Evolutionary conservation across 2,329 filamentous ascomycete species (phyloP).

Genomic region (Elsinoe fawcettii): DNA sequence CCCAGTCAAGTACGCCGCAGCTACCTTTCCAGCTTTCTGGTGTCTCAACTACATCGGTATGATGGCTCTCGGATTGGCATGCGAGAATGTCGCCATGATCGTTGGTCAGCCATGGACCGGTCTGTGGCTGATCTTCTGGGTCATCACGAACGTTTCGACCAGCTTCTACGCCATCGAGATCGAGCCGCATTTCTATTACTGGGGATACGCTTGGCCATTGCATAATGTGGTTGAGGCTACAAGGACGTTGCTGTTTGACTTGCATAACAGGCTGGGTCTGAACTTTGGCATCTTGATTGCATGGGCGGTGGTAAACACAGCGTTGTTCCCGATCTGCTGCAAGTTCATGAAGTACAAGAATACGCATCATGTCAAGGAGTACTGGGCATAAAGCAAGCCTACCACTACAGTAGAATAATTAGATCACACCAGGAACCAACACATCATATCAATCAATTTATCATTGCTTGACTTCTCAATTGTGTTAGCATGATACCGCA

Average conservation of each 20-base stretch:
- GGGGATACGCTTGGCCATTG: slow-evolving; percentile 58
- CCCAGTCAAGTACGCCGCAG: slow-evolving; percentile 49
- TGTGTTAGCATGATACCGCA: too few relatives aligned
- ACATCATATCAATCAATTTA: too few relatives aligned
- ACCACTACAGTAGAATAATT: background rate
- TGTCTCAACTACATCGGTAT: slow-evolving; percentile 52
- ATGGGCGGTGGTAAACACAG: slow-evolving; percentile 48
- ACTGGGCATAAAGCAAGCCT: slow-evolving; percentile 20
- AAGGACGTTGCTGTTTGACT: slow-evolving; percentile 54
- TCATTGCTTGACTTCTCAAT: too few relatives aligned
- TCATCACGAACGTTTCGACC: slow-evolving; percentile 57
- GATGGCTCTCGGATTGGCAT: slow-evolving; percentile 54
- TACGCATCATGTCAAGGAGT: slow-evolving; percentile 27
- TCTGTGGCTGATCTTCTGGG: slow-evolving; percentile 55
- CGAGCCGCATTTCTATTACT: slow-evolving; percentile 51
- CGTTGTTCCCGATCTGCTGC: slow-evolving; percentile 46
- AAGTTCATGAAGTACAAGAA: slow-evolving; percentile 37
- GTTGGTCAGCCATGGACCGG: slow-evolving; percentile 54
- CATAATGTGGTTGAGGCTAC: slow-evolving; percentile 54
- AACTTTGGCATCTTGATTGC: slow-evolving; percentile 55
- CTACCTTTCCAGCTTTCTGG: slow-evolving; percentile 51
- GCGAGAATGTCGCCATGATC: slow-evolving; percentile 58
- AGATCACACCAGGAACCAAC: too few relatives aligned
- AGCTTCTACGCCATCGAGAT: slow-evolving; percentile 54
- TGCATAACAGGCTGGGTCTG: slow-evolving; percentile 50